Evolutionary conservation across 768 basidiomycete genomes (phyloP).

Genomic region (Chiua virens): DNA sequence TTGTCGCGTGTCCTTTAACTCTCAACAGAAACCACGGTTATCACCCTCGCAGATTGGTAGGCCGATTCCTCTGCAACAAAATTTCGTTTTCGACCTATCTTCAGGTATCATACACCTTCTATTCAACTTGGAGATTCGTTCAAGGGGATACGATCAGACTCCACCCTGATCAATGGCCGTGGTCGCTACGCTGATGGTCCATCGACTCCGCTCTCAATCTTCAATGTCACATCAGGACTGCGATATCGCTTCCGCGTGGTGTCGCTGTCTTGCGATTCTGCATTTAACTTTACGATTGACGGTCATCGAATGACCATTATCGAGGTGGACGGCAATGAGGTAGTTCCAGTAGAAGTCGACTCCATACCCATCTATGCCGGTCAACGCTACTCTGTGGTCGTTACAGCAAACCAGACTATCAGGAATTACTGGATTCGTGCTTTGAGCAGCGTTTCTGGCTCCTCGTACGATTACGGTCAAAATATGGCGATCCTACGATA

Average conservation of each 20-base stretch:
- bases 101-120: constrained; percentile 36
- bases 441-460: constrained; percentile 29
- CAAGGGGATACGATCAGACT: constrained; percentile 22
- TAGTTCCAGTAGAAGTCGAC: constrained; percentile 40
- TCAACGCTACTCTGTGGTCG: constrained; percentile 42
- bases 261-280: constrained; percentile 44
- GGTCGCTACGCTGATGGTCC: constrained; percentile 45
- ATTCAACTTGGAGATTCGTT: constrained; percentile 11
- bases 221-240: constrained; percentile 40
- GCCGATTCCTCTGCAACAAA: background rate
- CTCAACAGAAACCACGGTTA: constrained; percentile 37
- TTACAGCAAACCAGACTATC: constrained; percentile 42
- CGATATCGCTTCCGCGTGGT: constrained; percentile 54
- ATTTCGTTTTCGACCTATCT: constrained; percentile 3
- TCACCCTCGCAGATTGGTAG: constrained; percentile 47
- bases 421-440: constrained; percentile 59
- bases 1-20: background rate
- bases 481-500: constrained; percentile 54
- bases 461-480: constrained; percentile 34
- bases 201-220: constrained; percentile 36
- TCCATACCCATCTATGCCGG: constrained; percentile 29
- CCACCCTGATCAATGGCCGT: constrained; percentile 50
- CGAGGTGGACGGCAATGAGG: constrained; percentile 46
- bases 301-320: constrained; percentile 47
- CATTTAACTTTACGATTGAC: constrained; percentile 42